phyloP scores from a whole-genome alignment of 768 basidiomycete genomes.

The Tylopilus sp. region DNA sequence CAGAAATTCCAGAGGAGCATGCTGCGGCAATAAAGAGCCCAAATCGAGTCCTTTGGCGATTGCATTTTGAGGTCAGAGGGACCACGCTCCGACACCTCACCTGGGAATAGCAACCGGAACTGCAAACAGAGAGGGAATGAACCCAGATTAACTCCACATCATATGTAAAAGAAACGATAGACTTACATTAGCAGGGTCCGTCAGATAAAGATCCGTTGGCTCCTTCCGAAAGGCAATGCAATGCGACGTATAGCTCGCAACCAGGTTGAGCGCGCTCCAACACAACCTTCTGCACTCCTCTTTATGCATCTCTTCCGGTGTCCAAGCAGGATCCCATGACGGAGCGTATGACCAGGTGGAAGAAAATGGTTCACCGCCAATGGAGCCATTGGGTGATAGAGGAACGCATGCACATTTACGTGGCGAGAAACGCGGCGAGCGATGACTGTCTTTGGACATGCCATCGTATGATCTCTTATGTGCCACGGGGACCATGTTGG shows the following conservation, averaged over 20 bases:
- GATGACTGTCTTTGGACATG: conserved; percentile 25
- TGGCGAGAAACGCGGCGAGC: conserved; percentile 25
- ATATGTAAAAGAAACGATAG: conserved; percentile 4
- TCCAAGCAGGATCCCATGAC: conserved; percentile 64
- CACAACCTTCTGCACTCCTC: conserved; percentile 76
- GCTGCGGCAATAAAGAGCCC: conserved; percentile 79
- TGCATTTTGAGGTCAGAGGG: conserved; percentile 40
- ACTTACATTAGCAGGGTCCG: conserved; percentile 66
- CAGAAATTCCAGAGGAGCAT: conserved; percentile 81
- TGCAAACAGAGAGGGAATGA: conserved; percentile 11
- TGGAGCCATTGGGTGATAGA: conserved; percentile 33
- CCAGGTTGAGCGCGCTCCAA: conserved; percentile 69
- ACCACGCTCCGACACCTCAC: conserved; percentile 57
- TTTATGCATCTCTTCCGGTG: conserved; percentile 48
- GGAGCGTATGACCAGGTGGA: conserved; percentile 47
- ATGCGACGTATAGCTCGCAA: conserved; percentile 65
- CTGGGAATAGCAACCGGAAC: conserved; percentile 63
- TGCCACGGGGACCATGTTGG: conserved; percentile 49
- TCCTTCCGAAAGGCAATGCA: conserved; percentile 63
- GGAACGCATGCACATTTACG: conserved; percentile 49
- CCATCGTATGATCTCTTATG: conserved; percentile 29
- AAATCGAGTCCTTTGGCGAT: conserved; percentile 73
- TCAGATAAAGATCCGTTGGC: conserved; percentile 54
- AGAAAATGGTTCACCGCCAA: conserved; percentile 33
- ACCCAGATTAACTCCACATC: conserved; percentile 11